Conservation (phyloP, 202 grass and related monocot genomes). For the Setaria viridis region DNA sequence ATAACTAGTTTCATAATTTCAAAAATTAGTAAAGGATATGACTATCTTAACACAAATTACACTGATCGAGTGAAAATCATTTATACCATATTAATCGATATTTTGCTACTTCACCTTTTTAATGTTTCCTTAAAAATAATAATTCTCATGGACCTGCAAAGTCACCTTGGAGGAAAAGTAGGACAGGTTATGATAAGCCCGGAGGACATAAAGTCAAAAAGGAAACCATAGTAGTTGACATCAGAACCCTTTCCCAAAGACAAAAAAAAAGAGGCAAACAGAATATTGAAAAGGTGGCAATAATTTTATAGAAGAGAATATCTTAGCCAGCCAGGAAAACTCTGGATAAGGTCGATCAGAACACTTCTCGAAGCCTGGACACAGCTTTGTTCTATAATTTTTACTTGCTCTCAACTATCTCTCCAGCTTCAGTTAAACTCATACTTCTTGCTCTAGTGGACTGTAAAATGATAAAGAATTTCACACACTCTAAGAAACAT, state of each 20-base stretch:
- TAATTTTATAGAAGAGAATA: conserved; percentile 11
- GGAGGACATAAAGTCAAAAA: neutral
- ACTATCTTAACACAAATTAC: neutral
- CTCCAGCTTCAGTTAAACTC: neutral
- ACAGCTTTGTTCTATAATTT: neutral
- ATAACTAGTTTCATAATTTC: no score
- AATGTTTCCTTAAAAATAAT: neutral
- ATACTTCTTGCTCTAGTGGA: neutral
- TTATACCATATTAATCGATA: neutral
- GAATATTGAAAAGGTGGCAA: conserved; percentile 10
- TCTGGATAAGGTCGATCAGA: neutral
- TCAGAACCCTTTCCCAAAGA: neutral
- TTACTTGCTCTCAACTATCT: neutral
- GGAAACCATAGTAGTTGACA: neutral
- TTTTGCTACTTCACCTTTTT: neutral
- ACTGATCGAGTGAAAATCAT: neutral
- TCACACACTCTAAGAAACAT: neutral
- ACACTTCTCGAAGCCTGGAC: neutral
- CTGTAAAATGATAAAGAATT: neutral
- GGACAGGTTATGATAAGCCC: neutral
- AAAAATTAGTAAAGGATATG: neutral
- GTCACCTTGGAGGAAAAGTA: neutral
- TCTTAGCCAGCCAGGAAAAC: conserved; percentile 12
- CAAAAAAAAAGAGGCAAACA: neutral
- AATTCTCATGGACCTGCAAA: neutral